Conservation (phyloP, 805 yeast genomes). For the Yarrowia yakushimensis region DNA sequence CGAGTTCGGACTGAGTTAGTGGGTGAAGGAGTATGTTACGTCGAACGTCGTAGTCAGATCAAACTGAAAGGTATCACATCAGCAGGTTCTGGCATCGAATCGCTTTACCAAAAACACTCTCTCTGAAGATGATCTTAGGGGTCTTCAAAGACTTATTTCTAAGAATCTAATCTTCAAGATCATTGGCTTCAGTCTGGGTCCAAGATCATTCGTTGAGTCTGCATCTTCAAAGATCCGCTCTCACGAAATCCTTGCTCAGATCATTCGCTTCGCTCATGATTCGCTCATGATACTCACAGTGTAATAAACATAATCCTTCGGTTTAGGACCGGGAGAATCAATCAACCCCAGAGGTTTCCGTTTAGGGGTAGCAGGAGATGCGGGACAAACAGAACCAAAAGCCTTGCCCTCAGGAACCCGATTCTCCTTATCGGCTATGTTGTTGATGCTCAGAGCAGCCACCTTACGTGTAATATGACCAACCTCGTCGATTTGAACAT, state of each 20-base stretch:
- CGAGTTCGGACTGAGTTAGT: conserved; percentile 19
- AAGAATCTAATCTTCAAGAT: too few relatives aligned
- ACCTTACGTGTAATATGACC: not conserved
- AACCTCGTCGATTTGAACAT: not conserved
- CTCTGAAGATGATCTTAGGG: too few relatives aligned
- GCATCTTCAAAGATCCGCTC: too few relatives aligned
- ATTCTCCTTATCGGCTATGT: conserved; percentile 11
- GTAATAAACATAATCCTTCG: conserved; percentile 5
- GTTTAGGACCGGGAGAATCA: conserved; percentile 11
- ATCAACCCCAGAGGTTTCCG: conserved; percentile 4
- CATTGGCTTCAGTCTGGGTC: not conserved
- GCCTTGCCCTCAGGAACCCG: not conserved
- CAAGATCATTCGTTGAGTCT: too few relatives aligned
- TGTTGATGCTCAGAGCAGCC: conserved; percentile 2
- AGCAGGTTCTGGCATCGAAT: too few relatives aligned
- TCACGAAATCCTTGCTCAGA: not conserved
- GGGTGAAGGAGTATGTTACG: too few relatives aligned
- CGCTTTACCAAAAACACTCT: too few relatives aligned
- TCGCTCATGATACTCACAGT: conserved; percentile 7
- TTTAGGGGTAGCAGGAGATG: not conserved
- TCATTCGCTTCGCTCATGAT: not conserved
- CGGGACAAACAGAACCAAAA: not conserved
- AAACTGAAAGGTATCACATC: too few relatives aligned
- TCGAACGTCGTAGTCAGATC: too few relatives aligned
- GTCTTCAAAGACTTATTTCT: not conserved